Base-by-base conservation (phyloP, 108 stramenopile species). In the Pseudonitzschia pungens region DNA sequence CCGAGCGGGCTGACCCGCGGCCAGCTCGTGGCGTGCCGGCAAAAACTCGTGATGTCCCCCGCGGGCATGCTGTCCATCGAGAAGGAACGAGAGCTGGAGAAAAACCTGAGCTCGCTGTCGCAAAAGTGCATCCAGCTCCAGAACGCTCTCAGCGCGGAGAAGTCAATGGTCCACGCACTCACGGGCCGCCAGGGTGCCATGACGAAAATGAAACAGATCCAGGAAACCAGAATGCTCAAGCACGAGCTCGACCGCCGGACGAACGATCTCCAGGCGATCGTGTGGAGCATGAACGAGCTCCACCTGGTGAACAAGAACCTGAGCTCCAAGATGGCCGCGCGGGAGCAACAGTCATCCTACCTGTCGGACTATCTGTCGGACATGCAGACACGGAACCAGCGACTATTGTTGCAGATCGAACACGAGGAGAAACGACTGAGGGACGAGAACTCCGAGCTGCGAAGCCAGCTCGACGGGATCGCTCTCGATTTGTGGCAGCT, bases 201-300 rank as follows among this genome's bases (percentile, higher is more conserved):
- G 43, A 83, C 80, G 55, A 86, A 89, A 65, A 84, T 86, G 73
- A 84, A 86, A 68, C 65, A 86, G 22, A 87, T 88, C 22, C 83
- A 87, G 71, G 95, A 92, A 56, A 76, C 84, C 9, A 83, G 79
- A 51, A 78, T 71, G 55, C 64, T 92, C 59, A 81, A 86, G 36
- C 79, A 86, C 68, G 84, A 90, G 68, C 77, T 93, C 0, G 89
- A 92, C 43, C 83, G 86, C 59, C 92, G 88, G 81, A 81, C 86
- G 24, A 81, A 89, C 60, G 90, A 91, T 75, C 75, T 93, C 18
- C 83, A 88, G 48, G 89, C 89, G 11, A 87, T 91, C 43, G 82
- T 90, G 42, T 92, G 84, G 87, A 96, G 93, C 63, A 91, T 93
- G 91, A 92, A 96, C 71, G 95, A 96, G 64, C 81, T 96, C 27